These are phyloP conservation scores for Penicillium sp. DNA, from an alignment of 2,329 filamentous ascomycete genomes.

Conservation along the genomic window DNA sequence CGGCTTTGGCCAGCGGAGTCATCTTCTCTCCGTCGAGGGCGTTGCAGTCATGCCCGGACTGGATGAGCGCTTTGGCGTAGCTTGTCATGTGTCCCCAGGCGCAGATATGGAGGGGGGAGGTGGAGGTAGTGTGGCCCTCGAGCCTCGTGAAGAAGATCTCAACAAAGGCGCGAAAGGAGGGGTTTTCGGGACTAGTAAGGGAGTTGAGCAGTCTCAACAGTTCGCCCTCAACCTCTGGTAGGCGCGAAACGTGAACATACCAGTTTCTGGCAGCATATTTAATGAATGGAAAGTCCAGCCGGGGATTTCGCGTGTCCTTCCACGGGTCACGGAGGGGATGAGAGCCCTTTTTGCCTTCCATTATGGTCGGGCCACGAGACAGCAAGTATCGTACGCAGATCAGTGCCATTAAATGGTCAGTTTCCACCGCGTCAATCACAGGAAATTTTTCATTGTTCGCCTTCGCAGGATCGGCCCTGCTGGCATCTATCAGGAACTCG, in stretches of 20 bases:
- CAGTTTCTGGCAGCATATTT: constrained; percentile 4
- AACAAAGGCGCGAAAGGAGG: constrained; percentile 7
- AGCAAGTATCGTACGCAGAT: constrained; percentile 7
- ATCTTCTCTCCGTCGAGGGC: background rate
- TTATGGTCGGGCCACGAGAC: background rate
- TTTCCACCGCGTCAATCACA: background rate
- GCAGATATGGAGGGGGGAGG: constrained; percentile 16
- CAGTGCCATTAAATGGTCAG: constrained; percentile 1
- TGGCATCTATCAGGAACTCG: constrained; percentile 34
- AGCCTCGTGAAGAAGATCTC: background rate
- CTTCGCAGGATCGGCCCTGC: background rate
- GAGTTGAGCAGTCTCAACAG: constrained; percentile 9
- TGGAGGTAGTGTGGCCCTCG: background rate
- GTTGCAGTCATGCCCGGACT: background rate
- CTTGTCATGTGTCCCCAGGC: constrained; percentile 12
- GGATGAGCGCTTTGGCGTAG: constrained; percentile 10
- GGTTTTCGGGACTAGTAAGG: constrained; percentile 4
- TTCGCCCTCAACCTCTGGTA: background rate
- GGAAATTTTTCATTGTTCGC: background rate
- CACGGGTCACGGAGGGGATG: background rate
- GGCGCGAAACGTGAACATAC: constrained; percentile 7
- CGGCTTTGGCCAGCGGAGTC: background rate
- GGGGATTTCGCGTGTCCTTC: background rate
- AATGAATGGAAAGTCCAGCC: background rate
- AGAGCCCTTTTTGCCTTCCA: background rate